Base-by-base conservation (phyloP, 345 rosid genomes). In the Reutealis trisperma region DNA sequence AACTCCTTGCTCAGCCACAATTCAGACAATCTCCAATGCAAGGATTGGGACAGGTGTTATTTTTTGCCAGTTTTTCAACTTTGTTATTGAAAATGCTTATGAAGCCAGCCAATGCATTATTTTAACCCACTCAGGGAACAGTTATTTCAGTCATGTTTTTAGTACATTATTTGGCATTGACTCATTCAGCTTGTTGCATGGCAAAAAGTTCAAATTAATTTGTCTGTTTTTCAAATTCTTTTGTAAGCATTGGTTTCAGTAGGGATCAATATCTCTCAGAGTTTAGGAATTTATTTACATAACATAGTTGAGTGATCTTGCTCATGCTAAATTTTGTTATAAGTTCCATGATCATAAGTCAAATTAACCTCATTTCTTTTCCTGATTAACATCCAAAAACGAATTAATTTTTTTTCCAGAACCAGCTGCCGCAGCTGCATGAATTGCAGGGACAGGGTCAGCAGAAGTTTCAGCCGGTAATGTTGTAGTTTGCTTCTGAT, bases 1-100 rank as follows among this genome's bases (percentile, higher is more conserved):
- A 92, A 83, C 73, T 91, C 25, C 87, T 90, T 70, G 87, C 96
- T 77, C 96, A 89, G 72, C 96, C 91, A 81, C 95, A 89, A 82
- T 84, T 83, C 81, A 90, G 97, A 73, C 98, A 94, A 70, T 82
- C 94, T 76, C 72, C 89, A 71, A 82, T 94, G 89, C 94, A 88
- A 77, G 91, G 90, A 66, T 75, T 89, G 77, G 92, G 90, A 72
- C 98, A 94, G 92, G 97, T 89, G 44, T 78, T 59, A 47, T 73
- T 55, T 80, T 67, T 21, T 63, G 16, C 61, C 75, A 51, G 64
- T 32, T 69, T 71, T 52, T 62, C 58, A 55, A 42, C 45, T 65
- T 47, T 75, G 37, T 21, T 41, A 15, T 30, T 65, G 19, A 22
- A 41, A 34, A 18, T 49, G 37, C 34, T 49, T 51, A 47, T 22